Conservation (phyloP, 1,284 basidiomycete species). For the Stereum hirsutum region DNA sequence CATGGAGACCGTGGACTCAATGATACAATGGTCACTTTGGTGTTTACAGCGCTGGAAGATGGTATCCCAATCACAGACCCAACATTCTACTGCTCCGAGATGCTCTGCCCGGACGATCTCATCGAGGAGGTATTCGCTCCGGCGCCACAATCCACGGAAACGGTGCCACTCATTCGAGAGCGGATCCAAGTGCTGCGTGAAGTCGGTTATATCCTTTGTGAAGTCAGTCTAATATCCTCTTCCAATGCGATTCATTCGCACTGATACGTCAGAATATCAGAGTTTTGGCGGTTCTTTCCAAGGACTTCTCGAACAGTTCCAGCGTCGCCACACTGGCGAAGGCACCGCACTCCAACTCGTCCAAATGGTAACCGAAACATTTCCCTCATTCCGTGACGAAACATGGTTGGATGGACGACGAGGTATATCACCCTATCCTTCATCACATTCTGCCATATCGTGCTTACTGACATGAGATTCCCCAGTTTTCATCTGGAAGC, state of each 20-base stretch:
- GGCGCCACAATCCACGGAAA: conserved; percentile 45
- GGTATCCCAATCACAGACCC: conserved; percentile 70
- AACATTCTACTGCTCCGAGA: conserved; percentile 60
- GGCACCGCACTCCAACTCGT: conserved; percentile 68
- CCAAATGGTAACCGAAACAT: conserved; percentile 56
- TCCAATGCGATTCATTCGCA: background rate
- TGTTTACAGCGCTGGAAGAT: conserved; percentile 43
- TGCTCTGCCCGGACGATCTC: conserved; percentile 53
- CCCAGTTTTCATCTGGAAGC: conserved; percentile 73
- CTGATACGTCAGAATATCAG: conserved; percentile 23
- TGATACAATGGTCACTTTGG: background rate
- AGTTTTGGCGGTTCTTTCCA: conserved; percentile 64
- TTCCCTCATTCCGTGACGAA: conserved; percentile 74
- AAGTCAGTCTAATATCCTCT: conserved; percentile 31
- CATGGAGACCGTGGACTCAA: background rate
- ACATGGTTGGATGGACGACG: conserved; percentile 41
- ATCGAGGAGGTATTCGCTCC: conserved; percentile 61
- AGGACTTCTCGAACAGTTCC: conserved; percentile 55
- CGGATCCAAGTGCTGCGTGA: conserved; percentile 67
- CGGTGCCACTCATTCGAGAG: conserved; percentile 56
- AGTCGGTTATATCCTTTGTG: conserved; percentile 57
- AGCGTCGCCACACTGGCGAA: conserved; percentile 33
- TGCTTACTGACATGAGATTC: conserved; percentile 1
- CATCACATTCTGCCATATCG: conserved; percentile 2
- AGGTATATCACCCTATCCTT: conserved; percentile 29